Evolutionary conservation across 148 eudicot genomes (phyloP).

Genomic region (Chenopodium album): DNA sequence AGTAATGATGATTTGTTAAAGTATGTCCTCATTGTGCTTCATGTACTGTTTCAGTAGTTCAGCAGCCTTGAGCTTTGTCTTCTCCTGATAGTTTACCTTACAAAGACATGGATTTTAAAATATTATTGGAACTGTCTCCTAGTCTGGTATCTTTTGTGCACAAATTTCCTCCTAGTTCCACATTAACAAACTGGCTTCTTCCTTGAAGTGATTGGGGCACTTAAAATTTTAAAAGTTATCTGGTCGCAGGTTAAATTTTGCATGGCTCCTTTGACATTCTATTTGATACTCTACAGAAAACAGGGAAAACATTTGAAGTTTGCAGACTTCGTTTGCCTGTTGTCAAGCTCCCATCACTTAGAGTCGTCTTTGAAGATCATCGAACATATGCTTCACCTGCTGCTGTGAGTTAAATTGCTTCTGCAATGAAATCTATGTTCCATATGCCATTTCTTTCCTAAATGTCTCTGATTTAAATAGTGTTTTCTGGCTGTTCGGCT

Average conservation of each 20-base stretch:
- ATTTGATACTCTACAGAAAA: conserved; percentile 50
- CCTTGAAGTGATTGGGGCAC: not conserved
- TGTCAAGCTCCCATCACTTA: conserved; percentile 62
- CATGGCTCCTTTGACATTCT: conserved; percentile 6
- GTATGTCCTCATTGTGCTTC: not conserved
- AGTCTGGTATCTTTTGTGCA: conserved; percentile 1
- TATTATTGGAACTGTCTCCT: not conserved
- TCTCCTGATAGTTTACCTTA: not conserved
- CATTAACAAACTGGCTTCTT: not conserved
- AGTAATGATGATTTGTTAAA: not conserved
- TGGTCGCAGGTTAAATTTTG: not conserved
- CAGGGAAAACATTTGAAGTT: conserved; percentile 84
- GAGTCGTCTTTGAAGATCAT: conserved; percentile 89
- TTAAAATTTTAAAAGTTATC: too few species aligned
- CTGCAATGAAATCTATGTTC: not conserved
- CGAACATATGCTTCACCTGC: conserved; percentile 88
- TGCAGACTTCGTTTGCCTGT: conserved; percentile 81
- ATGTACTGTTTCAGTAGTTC: conserved; percentile 8
- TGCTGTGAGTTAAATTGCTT: conserved; percentile 63
- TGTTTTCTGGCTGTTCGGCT: not conserved
- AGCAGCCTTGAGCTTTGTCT: not conserved
- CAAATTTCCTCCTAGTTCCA: conserved; percentile 1
- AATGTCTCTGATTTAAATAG: not conserved
- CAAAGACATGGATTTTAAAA: not conserved
- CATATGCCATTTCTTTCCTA: not conserved